These are phyloP conservation scores for Inonotus obliquus DNA, from an alignment of 1,284 basidiomycete species.

Conservation along the genomic window DNA sequence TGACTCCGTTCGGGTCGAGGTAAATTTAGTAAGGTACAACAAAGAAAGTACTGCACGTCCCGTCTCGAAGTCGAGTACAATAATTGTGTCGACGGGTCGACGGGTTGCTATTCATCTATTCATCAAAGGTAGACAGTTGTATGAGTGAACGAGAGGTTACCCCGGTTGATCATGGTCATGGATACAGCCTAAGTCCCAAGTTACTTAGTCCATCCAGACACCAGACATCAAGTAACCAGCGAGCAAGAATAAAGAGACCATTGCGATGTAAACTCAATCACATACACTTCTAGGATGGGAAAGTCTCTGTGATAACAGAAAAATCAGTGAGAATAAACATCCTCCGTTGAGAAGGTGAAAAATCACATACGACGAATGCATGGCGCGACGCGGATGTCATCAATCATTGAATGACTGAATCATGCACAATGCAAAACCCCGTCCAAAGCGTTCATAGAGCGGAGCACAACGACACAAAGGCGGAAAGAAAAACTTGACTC, in stretches of 20 bases:
- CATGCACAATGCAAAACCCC: no score
- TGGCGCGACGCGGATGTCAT: no score
- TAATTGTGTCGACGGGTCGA: not conserved
- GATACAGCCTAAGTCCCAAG: not conserved
- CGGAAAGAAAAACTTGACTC: not conserved
- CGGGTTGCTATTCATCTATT: not conserved
- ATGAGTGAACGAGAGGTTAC: not conserved
- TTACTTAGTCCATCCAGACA: not conserved
- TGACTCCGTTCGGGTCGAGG: not conserved
- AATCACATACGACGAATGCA: no score
- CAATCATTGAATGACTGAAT: no score
- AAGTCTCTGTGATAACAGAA: not conserved
- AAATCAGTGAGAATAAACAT: no score
- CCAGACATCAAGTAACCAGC: not conserved
- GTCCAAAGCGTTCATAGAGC: no score
- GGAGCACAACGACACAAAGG: not conserved
- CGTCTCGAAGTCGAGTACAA: not conserved
- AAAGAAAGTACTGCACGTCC: not conserved
- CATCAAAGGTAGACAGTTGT: not conserved
- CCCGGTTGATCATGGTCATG: not conserved
- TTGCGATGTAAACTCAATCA: not conserved
- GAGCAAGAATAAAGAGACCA: not conserved
- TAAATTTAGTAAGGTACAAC: not conserved
- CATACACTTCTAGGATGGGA: conserved; percentile 4
- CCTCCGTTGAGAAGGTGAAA: no score